Base-by-base conservation (phyloP, 2,329 filamentous ascomycete species). In the Colletotrichum musae region DNA sequence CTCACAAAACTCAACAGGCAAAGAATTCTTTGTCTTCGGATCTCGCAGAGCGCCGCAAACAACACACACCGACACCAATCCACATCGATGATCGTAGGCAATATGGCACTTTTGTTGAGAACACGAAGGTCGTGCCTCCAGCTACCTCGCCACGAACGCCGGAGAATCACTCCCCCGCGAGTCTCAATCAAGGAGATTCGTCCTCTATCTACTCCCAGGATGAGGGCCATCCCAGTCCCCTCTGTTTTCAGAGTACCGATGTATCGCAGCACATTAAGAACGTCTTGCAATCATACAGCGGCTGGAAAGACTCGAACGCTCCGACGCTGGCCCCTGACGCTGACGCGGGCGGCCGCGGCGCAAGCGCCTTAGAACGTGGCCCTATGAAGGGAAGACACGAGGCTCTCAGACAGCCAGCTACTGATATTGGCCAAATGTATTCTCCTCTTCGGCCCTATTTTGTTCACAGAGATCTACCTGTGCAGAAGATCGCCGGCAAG, bases 381-480 rank as follows among this genome's bases (percentile, higher is more conserved):
- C 45, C 56, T 13, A 9, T 43, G 18, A 62, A 51, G 47, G 57
- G 61, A 10, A 62, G 47, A 54, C 28, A 63, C n/a, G 63, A 65
- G 7, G 66, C 60, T n/a, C 63, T 68, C 62, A 62, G n/a, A 53
- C 73, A 68, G 59, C 67, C 52, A 28, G 60, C 48, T 9, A 51
- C 61, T 26, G 57, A 58, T 43, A 64, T 73, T 15, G 77, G 73
- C 21, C 74, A 76, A 26, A 71, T 75, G 0, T 86, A 82, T 68
- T 85, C 83, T 3, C 84, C 83, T 1, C 75, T 86, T 2, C 78
- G 80, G 6, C 76, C 83, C 0, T 83, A 84, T 58, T 82, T 85
- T 60, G 77, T 80, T 36, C 80, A 78, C 3, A 72, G 78, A n/a
- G 80, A 77, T 12, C 79, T 79, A 13, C 81, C 83, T 2, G 73